Evolutionary conservation across 2,329 filamentous ascomycete species (phyloP).

Genomic region (Aspergillus aculeatinus): DNA sequence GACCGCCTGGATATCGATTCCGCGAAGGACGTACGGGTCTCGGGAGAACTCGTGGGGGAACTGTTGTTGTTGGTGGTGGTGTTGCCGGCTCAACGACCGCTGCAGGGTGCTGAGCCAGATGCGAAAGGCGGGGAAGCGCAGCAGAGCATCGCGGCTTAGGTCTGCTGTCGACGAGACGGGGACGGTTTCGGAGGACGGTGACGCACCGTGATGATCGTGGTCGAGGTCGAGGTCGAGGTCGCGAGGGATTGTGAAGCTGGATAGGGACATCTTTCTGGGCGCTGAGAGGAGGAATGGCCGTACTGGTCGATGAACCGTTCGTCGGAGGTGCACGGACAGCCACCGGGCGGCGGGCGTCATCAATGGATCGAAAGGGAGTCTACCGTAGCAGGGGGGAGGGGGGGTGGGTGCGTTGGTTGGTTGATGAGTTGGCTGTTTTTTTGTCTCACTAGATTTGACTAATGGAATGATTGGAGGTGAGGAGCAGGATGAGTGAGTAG

Average conservation of each 20-base stretch:
- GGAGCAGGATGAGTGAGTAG: not conserved
- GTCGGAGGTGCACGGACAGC: slow-evolving; percentile 13
- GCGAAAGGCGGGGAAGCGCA: slow-evolving; percentile 55
- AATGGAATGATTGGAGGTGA: not conserved
- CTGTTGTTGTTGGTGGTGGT: slow-evolving; percentile 50
- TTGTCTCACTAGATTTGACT: not conserved
- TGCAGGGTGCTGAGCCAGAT: slow-evolving; percentile 55
- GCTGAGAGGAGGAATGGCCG: not conserved
- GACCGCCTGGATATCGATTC: slow-evolving; percentile 55
- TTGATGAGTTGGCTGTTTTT: not conserved
- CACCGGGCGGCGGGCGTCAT: slow-evolving; percentile 11
- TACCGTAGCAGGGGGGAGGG: not conserved
- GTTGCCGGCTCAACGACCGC: slow-evolving; percentile 50
- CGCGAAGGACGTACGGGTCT: slow-evolving; percentile 52
- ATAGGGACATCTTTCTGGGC: slow-evolving; percentile 32
- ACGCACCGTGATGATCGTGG: not conserved
- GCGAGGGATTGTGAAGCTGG: slow-evolving; percentile 42
- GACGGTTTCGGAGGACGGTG: slow-evolving; percentile 29
- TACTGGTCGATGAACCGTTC: not conserved
- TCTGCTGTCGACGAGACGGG: slow-evolving; percentile 45
- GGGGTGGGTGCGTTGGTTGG: not conserved
- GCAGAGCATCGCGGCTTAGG: slow-evolving; percentile 46
- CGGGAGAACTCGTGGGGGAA: slow-evolving; percentile 52
- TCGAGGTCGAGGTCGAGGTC: slow-evolving; percentile 19
- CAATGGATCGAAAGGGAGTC: not conserved